These are phyloP conservation scores for Viola pubescens DNA, from an alignment of 441 rosid genomes.

Conservation along the genomic window DNA sequence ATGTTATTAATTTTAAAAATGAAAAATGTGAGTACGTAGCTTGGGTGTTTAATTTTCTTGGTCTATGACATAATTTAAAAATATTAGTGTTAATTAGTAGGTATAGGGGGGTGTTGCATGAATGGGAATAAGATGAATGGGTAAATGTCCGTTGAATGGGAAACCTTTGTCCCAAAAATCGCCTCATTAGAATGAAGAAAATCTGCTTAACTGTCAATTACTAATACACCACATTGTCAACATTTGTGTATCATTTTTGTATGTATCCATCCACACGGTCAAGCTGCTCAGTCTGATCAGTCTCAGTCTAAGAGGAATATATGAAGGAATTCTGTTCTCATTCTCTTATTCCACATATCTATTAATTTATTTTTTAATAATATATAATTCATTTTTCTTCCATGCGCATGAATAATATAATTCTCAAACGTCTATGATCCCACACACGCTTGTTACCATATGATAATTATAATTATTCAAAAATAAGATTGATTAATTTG, in stretches of 20 bases:
- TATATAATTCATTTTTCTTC: background rate
- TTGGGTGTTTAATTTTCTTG: too few relatives aligned
- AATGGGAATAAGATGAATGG: slow-evolving; percentile 5
- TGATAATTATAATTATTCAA: too few relatives aligned
- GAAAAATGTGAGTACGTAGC: too few relatives aligned
- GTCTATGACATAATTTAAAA: too few relatives aligned
- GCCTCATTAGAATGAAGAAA: slow-evolving; percentile 47
- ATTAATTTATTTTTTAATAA: background rate
- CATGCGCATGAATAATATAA: too few relatives aligned
- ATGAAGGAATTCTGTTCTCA: slow-evolving; percentile 13
- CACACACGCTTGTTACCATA: too few relatives aligned
- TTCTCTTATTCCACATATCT: slow-evolving; percentile 9
- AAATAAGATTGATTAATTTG: too few relatives aligned
- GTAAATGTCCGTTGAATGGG: slow-evolving; percentile 58
- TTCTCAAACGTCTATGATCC: too few relatives aligned
- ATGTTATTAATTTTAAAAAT: too few relatives aligned
- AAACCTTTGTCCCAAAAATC: slow-evolving; percentile 48
- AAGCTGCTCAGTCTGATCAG: background rate
- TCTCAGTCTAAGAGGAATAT: slow-evolving; percentile 1
- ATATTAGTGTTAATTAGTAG: too few relatives aligned
- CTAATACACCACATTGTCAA: slow-evolving; percentile 14
- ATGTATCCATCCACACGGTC: background rate
- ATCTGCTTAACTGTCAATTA: slow-evolving; percentile 37
- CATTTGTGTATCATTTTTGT: slow-evolving; percentile 5
- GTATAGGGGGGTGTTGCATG: too few relatives aligned